These are phyloP conservation scores for Malassezia dermatis DNA, from an alignment of 1,284 basidiomycete genomes.

Conservation along the genomic window DNA sequence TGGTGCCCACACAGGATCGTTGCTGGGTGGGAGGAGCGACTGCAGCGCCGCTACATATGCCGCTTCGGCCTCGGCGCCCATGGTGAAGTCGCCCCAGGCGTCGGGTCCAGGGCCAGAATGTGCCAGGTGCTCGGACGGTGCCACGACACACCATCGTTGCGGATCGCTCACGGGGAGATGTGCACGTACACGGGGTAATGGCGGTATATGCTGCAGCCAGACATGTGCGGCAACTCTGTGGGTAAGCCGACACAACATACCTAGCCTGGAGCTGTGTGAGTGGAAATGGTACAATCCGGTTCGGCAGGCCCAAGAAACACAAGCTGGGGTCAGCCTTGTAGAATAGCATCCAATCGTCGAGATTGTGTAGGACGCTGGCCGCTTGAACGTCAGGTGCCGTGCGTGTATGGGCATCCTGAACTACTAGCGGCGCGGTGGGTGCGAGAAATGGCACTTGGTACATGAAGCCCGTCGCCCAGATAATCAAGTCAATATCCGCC, in stretches of 20 bases:
- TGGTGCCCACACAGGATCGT: not conserved
- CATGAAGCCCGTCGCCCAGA: slow-evolving; percentile 45
- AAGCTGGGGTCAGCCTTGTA: slow-evolving; percentile 26
- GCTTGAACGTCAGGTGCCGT: not conserved
- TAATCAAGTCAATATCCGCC: slow-evolving; percentile 29
- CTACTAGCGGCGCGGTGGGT: slow-evolving; percentile 21
- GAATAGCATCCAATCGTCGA: slow-evolving; percentile 43
- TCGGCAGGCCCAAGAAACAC: slow-evolving; percentile 33
- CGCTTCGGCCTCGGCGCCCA: not conserved
- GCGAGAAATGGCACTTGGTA: slow-evolving; percentile 29
- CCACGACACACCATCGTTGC: slow-evolving; percentile 19
- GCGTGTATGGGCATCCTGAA: not conserved
- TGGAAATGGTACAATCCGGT: slow-evolving; percentile 40
- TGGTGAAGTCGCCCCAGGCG: slow-evolving; percentile 6
- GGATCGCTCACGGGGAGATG: slow-evolving; percentile 19
- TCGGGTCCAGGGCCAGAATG: not conserved
- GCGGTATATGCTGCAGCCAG: slow-evolving; percentile 17
- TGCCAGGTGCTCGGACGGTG: not conserved
- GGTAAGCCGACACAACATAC: slow-evolving; percentile 14
- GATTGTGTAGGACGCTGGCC: slow-evolving; percentile 19
- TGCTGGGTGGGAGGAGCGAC: slow-evolving; percentile 6
- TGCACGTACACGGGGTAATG: slow-evolving; percentile 21
- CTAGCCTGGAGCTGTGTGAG: slow-evolving; percentile 33
- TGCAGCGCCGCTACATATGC: slow-evolving; percentile 32
- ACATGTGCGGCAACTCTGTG: slow-evolving; percentile 5